Base-by-base conservation (phyloP, 208 protist genomes). In the Trypanosoma lewisi region DNA sequence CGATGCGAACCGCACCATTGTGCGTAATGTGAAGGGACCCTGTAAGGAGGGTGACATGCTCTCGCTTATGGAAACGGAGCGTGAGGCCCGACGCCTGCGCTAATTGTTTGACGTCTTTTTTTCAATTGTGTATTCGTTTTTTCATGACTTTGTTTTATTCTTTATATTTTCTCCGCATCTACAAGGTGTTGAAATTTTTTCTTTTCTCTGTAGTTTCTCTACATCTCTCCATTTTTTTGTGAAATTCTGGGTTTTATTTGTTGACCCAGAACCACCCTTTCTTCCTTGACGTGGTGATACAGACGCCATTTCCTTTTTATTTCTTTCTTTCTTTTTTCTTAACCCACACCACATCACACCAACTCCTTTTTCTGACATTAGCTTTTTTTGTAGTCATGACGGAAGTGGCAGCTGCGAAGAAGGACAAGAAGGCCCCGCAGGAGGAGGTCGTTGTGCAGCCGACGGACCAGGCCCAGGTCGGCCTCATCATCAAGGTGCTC, bases 1-100 rank as follows among this genome's bases (percentile, higher is more conserved):
- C 45, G 86, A 98, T 44, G 84, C 83, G 50, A 92, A 91, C 80
- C 91, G 99, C 68, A 92, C 83, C 8, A 98, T 99, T 74, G 91
- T 99, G 76, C 96, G 99, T 77, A 99, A 99, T 85, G 98, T 99
- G 70, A 99, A 99, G 83, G 99, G 98, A 53, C 98, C 99, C 53
- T 97, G 99, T 69, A 96, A 98, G 73, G 93, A 98, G 64, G 95
- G 93, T 63, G 99, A 99, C 82, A 98, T 99, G 84, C 94, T 99
- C 42, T 93, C 95, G 37, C 96, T 99, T 42, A 96, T 99, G 80
- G 99, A 99, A 81, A 98, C 98, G 59, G 99, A 99, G 89, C 95
- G 98, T 91, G 99, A 99, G 87, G 98, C 99, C 45, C 92, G 98
- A 70, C 97, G 99, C 69, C 91, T 99, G 31, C 91, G 98, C 72